Base-by-base conservation (phyloP, 192 early-diverging fungal species). In the Linderina pennispora region DNA sequence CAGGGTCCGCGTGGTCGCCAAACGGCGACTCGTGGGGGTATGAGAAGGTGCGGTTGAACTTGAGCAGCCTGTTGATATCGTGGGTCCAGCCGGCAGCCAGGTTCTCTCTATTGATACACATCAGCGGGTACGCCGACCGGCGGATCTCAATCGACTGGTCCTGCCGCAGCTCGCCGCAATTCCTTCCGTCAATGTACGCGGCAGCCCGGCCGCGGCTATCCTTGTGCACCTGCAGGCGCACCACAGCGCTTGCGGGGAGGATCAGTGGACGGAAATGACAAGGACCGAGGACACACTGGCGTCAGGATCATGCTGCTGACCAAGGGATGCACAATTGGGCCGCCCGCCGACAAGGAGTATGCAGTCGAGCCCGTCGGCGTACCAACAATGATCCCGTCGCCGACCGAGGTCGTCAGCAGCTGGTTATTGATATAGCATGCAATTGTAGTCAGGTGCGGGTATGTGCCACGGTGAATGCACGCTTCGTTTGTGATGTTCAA, bases 341-440 rank as follows among this genome's bases (percentile, higher is more conserved):
- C 88, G 34, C 88, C 84, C 0, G 90, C 88, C 14, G 88, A 90
- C 15, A 95, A 73, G 2, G 84, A 85, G 56, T 95, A 95, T 0
- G 92, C 92, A 0, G 92, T 95, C 15, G 89, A 92, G 8, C 92
- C 92, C 3, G 92, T 95, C 2, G 92, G 91, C 5, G 92, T 90
- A 7, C 82, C 79, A 9, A 93, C 80, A 36, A 95, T 90, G 22
- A 68, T 40, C 20, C 66, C 73, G 52, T 77, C 69, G 36, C 70
- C 65, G 6, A 95, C 84, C 8, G 82, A 88, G 26, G 89, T 87
- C 8, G 93, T 96, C 26, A 94, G 66, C 39, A 83, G 77, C 23
- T 91, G 82, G 44, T 76, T 81, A 59, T 89, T 84, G 15, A 94
- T 82, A 48, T 65, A 89, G 49, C 88, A 88, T 17, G 88, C 82